Base-by-base conservation (phyloP, 495 filamentous ascomycete species). In the Geopyxis carbonaria region DNA sequence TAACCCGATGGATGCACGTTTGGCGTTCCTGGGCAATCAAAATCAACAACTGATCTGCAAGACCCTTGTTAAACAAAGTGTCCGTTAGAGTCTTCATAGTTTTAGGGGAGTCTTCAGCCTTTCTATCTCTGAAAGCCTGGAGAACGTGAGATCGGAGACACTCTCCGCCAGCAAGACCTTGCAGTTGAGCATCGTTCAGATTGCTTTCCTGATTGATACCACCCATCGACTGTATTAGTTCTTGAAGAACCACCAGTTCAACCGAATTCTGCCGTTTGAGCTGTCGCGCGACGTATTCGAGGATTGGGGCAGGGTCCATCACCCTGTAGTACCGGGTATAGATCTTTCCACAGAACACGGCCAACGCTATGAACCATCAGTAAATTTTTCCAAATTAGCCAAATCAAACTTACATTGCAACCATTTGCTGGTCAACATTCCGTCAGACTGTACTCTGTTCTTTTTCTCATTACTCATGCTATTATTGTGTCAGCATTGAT, bases 361-460 rank as follows among this genome's bases (percentile, higher is more conserved):
- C 75, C 28, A 93, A 59, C 0, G 86, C 78, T 52, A 80, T 70
- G 16, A 9, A 18, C 28, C 8, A 37, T 37, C 11, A 34, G 31
- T 24, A 19, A 10, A 19, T 24, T 24, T 2, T 18, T n/a, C 11
- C 5, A 16, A 5, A 16, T 19, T 21, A 37, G 14, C 6, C 14
- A 4, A 21, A 7, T 8, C 8, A 23, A 36, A 49, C 47, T 48
- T 49, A 56, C 53, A 56, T 45, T 56, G 48, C 14, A 99, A 60
- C 91, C 91, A 99, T 46, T 74, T 67, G 55, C 80, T 91, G 9
- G 85, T 91, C 22, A 89, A 62, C 48, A 95, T 70, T 21, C 87
- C 85, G 49, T 78, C 77, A 36, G 74, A 74, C 50, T 91, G 84
- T 0, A 80, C 77, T 39, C 84, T 70, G 43, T 77, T 78, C 70